Base-by-base conservation (phyloP, 345 rosid genomes). In the Lenwebbia sp. region DNA sequence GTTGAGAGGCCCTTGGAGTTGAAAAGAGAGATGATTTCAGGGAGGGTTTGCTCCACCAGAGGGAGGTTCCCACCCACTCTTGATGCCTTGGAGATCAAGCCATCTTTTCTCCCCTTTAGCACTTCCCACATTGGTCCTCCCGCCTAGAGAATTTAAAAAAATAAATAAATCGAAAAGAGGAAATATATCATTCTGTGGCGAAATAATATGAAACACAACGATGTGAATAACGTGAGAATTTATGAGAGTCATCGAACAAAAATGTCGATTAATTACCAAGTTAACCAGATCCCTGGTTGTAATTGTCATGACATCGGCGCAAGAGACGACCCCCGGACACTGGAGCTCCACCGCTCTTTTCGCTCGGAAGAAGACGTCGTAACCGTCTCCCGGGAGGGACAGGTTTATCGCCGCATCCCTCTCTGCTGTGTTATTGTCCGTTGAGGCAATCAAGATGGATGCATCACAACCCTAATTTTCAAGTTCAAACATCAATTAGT, bases 361-460 rank as follows among this genome's bases (percentile, higher is more conserved):
- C 75, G 54, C 51, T 15, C 13, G 25, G 51, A 76, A 49, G 82
- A 76, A 76, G 51, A 41, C 26, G 23, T 76, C 84, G 19, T 15
- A 86, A 6, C 85, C 87, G 52, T 84, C 89, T 60, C 88, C 83
- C 0, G 87, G 87, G 33, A 86, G 33, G 13, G 86, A 86, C 3
- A 82, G 70, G 74, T 89, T 89, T 26, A 87, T 87, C 21, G 83
- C 62, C 41, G 87, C 83, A 41, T 89, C 91, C 19, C 86, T 82
- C 85, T 89, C 88, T 10, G 85, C 86, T 51, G 62, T 83, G 82
- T 85, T 78, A 10, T 21, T 33, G 50, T 55, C 28, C 6, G 21
- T 87, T 9, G 88, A 87, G 5, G 88, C 44, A 21, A 87, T 85
- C 84, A 83, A 82, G 26, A 87, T 78, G 15, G 89, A 89, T 14